phyloP scores from a whole-genome alignment of 352 stramenopile genomes.

The Sclerospora graminicola region DNA sequence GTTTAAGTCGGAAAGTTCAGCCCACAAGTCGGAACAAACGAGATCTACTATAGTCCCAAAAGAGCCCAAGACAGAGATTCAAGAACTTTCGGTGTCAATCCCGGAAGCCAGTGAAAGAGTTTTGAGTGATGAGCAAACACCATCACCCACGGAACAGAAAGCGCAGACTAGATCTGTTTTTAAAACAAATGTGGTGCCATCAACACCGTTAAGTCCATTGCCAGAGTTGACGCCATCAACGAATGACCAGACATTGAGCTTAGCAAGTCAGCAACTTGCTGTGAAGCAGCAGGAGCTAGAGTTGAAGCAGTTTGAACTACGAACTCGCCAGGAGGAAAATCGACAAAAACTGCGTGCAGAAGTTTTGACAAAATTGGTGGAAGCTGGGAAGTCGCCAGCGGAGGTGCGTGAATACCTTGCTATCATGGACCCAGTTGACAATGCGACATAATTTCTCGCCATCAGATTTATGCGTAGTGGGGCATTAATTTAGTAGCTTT shows the following conservation, averaged over 20 bases:
- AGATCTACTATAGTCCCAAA: slow-evolving; percentile 1
- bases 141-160: slow-evolving; percentile 1
- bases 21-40: slow-evolving; percentile 4
- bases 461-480: not conserved
- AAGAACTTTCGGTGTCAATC: not conserved
- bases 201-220: slow-evolving; percentile 3
- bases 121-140: not conserved
- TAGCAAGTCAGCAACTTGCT: slow-evolving; percentile 32
- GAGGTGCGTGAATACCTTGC: slow-evolving; percentile 25
- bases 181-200: not conserved
- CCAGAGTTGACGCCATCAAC: not conserved
- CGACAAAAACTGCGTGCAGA: slow-evolving; percentile 22
- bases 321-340: slow-evolving; percentile 22
- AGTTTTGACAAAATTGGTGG: slow-evolving; percentile 16
- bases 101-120: not conserved
- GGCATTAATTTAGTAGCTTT: no score
- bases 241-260: slow-evolving; percentile 9
- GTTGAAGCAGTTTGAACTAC: slow-evolving; percentile 29
- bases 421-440: slow-evolving; percentile 18
- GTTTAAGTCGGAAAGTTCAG: slow-evolving; percentile 11
- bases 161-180: not conserved
- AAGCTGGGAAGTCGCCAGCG: slow-evolving; percentile 19
- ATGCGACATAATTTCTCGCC: not conserved
- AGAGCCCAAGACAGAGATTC: slow-evolving; percentile 1
- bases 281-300: slow-evolving; percentile 36